Evolutionary conservation across 1,284 basidiomycete species (phyloP), one percentile per base, ranked within the genome.

Genomic region (Coniferiporia weirii): DNA sequence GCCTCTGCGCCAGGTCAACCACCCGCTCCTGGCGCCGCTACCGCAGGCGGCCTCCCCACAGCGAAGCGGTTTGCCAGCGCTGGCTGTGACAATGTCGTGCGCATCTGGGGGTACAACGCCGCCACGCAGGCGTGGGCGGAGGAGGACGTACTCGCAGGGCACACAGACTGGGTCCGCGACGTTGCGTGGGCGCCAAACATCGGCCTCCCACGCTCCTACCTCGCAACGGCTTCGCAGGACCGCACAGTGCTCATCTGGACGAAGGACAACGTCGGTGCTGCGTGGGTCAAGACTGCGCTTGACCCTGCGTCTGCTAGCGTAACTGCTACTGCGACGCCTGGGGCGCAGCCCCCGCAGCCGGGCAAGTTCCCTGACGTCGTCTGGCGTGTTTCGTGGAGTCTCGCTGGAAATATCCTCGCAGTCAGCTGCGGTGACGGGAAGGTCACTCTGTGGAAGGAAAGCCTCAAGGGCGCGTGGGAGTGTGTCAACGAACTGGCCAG

Each of bases 351-450:
- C 44, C 65, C 61, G 13, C 46, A 59, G 20, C 74, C 78, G 9
- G 87, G 87, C 32, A 93, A 90, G 71, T 97, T 98, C 78, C 90
- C 92, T 3, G 94, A 97, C 69, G 91, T 94, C 3, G 95, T 98
- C 17, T 99, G 96, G 96, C 85, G 95, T 38, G 93, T 98, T 36
- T 94, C 91, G 59, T 98, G 96, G 96, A 95, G 93, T 66, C 81
- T 98, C 50, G 93, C 95, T 2, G 96, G 97, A 19, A 98, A 98
- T 69, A 85, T 99, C 57, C 80, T 99, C 51, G 95, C 96, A 0
- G 97, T 98, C 44, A 96, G 93, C 72, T 97, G 95, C 73, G 96
- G 95, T 13, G 97, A 99, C 72, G 96, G 97, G 27, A 98, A 98
- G 75, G 95, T 99, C 34, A 95, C 91, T 12, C 77, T 99, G 56